Evolutionary conservation across 2,329 filamentous ascomycete genomes (phyloP), one percentile per base, ranked within the genome.

Genomic region (Fragosphaeria purpurea): DNA sequence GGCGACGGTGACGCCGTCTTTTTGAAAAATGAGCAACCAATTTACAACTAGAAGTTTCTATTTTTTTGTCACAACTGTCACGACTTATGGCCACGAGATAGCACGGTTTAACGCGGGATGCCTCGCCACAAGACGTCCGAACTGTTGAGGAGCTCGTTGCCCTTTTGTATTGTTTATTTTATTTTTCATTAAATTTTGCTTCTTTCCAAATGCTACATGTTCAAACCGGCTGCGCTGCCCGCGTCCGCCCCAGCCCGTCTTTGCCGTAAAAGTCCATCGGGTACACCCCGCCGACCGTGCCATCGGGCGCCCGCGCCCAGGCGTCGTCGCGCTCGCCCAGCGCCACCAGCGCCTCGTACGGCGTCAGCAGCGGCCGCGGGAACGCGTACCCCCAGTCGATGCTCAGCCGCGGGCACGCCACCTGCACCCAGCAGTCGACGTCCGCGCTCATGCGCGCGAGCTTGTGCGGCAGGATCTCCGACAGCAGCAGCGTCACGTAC

Each of bases 371-470:
- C 45, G 93, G 93, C 44, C 87, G 72, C 1, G 88, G 80, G 63
- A 98, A 98, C 1, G 93, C 93, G 70, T 97, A 97, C 0, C 93
- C 93, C 93, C 93, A 98, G 69, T 98, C 93, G 58, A 98, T 98
- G 66, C 91, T 97, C 64, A 98, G 64, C 46, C 93, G 74, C n/a
- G 93, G 93, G 68, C 93, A 98, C 5, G 93, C 93, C 47, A 98
- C 89, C 68, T 98, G 93, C 40, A 98, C 91, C 93, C 93, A 98
- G 60, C 89, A 95, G 63, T 96, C 91, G 3, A 98, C 87, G 61
- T 97, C 91, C 34, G 71, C 70, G 51, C 56, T 56, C 88, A 98
- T 96, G 73, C 93, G 82, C 0, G 88, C 89, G 57, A 98, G 70
- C 70, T 97, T 98, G 0, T 88, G 90, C 0, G 94, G 93, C 65